Evolutionary conservation across 106 monocot species (phyloP), one percentile per base, ranked within the genome.

Genomic region (Allium sativum): DNA sequence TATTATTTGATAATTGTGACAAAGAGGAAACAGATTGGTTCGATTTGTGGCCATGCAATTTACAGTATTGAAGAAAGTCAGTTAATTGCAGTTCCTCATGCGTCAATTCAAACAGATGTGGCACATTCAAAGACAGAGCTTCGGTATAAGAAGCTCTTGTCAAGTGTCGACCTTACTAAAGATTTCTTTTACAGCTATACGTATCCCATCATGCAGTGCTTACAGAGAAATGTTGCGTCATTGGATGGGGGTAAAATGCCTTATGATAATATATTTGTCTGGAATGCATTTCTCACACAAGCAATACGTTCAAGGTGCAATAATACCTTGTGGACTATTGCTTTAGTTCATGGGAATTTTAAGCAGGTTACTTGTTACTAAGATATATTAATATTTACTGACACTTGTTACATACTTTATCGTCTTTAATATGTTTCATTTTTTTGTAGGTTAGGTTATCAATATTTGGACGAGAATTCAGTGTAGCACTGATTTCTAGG

Each of bases 111-210:
- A 66, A 78, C 92, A 3, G 98, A 98, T 76, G 69, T 98, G 18
- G 91, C 92, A 4, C 64, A 80, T 61, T 98, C 92, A 9, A 98
- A 98, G 81, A 79, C 77, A 9, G 98, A 98, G 69, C 85, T 98
- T 21, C 79, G 98, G 90, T 98, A 98, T 77, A 98, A 85, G 81
- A 98, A 92, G 82, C 76, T 98, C 40, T 62, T 98, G 44, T 88
- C 82, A 1, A 88, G 92, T 63, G 88, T 98, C 45, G 98, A 98
- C 68, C 88, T 98, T 52, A 98, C 92, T 40, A 98, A 92, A 67
- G 92, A 98, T 65, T 98, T 98, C 65, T 98, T 82, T 76, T 98
- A 80, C 62, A 98, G 92, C 65, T 92, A 98, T 69, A 98, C 91
- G 44, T 98, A 98, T 56, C 98, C 98, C 14, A 85, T 98, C 70